Percentiles rank a stretch among this genome's conserved stretches.
Evolutionary conservation across 768 basidiomycete species (phyloP).

Genomic region (Mycena amicta): DNA sequence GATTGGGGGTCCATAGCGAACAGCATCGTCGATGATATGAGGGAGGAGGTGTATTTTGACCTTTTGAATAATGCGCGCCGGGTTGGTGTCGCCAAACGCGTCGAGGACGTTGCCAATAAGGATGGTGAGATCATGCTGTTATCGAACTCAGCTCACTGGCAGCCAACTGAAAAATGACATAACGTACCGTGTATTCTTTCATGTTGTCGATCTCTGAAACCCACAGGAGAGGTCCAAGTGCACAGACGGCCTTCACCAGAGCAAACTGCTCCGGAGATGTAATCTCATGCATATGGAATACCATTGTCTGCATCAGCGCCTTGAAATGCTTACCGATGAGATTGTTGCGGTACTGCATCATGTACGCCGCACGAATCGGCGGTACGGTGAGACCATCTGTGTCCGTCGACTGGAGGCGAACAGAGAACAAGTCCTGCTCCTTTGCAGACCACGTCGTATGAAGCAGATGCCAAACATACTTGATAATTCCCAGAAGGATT

Average conservation of each 20-base stretch:
- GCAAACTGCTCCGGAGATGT: not conserved
- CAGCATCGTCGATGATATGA: conserved; percentile 32
- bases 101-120: conserved; percentile 41
- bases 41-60: conserved; percentile 37
- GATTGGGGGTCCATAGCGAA: conserved; percentile 35
- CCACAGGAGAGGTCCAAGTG: conserved; percentile 22
- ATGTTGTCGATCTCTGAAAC: conserved; percentile 21
- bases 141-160: not conserved
- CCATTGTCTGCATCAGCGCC: conserved; percentile 19
- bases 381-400: conserved; percentile 22
- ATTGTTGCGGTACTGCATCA: conserved; percentile 16
- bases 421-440: conserved; percentile 24
- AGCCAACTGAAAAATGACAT: not conserved
- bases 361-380: conserved; percentile 17
- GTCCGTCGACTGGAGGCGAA: conserved; percentile 30
- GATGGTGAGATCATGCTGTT: conserved; percentile 36
- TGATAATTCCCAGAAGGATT: conserved; percentile 37
- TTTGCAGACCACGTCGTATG: conserved; percentile 26
- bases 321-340: conserved; percentile 31
- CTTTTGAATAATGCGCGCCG: conserved; percentile 34
- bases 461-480: conserved; percentile 40
- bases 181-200: conserved; percentile 28
- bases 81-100: conserved; percentile 32
- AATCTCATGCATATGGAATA: conserved; percentile 11
- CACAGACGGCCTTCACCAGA: conserved; percentile 17